phyloP scores from a whole-genome alignment of 75 land plant genomes.

The Picea glauca region DNA sequence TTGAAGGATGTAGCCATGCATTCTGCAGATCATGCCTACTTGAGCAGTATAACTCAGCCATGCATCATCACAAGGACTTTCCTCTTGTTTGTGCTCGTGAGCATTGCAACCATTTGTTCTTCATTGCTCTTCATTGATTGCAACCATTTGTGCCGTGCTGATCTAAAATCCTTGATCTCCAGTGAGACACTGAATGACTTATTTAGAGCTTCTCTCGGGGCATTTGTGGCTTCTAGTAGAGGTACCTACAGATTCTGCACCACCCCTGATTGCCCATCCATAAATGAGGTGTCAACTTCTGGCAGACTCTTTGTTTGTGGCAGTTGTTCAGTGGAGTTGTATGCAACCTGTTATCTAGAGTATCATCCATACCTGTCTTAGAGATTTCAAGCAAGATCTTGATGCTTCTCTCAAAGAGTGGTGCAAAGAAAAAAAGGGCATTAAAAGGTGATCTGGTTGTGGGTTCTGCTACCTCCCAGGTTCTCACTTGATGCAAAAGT shows the following conservation, averaged over 20 bases:
- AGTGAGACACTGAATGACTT: constrained; percentile 61
- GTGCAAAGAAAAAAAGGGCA: constrained; percentile 59
- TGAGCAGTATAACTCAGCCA: constrained; percentile 64
- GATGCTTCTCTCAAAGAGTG: constrained; percentile 64
- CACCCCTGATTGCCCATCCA: constrained; percentile 78
- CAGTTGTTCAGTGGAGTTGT: constrained; percentile 55
- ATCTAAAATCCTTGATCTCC: constrained; percentile 42
- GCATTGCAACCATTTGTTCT: constrained; percentile 34
- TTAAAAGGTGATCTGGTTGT: constrained; percentile 63
- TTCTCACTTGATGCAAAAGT: too few relatives aligned
- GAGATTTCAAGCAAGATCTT: constrained; percentile 67
- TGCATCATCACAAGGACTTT: constrained; percentile 47
- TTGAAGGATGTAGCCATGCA: constrained; percentile 63
- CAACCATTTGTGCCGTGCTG: constrained; percentile 28
- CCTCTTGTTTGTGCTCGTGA: constrained; percentile 53
- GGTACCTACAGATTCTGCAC: constrained; percentile 67
- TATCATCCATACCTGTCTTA: constrained; percentile 54
- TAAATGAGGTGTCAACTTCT: constrained; percentile 37
- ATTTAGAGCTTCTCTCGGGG: constrained; percentile 60
- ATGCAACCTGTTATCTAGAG: constrained; percentile 69
- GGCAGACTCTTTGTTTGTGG: constrained; percentile 57
- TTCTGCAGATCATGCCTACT: constrained; percentile 54
- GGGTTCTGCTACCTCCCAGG: not conserved
- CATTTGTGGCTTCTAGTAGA: constrained; percentile 54
- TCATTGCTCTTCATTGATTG: constrained; percentile 45